Evolutionary conservation across 257 asterid genomes (phyloP).

Genomic region (Haberlea rhodopensis): DNA sequence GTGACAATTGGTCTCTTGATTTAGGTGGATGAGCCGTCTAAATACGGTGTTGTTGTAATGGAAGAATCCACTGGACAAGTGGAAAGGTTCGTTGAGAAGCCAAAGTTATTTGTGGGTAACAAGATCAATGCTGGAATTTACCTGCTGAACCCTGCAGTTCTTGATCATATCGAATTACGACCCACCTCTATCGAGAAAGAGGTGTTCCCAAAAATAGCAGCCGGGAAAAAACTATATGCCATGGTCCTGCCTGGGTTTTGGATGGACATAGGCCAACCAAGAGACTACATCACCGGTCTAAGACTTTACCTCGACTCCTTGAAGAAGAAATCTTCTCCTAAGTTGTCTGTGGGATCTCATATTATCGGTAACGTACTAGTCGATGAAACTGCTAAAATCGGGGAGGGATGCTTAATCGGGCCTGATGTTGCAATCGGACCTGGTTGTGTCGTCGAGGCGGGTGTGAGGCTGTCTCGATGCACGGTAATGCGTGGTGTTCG

Average conservation of each 20-base stretch:
- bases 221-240: conserved; percentile 61
- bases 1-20: conserved; percentile 11
- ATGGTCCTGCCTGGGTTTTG: conserved; percentile 89
- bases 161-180: conserved; percentile 64
- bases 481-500: conserved; percentile 86
- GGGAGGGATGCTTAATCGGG: conserved; percentile 85
- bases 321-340: conserved; percentile 56
- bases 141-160: conserved; percentile 73
- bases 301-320: conserved; percentile 70
- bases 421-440: conserved; percentile 92
- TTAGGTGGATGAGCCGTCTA: conserved; percentile 93
- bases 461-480: conserved; percentile 89
- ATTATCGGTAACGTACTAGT: conserved; percentile 73
- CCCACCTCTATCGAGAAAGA: conserved; percentile 94
- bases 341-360: conserved; percentile 57
- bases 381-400: conserved; percentile 71
- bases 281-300: conserved; percentile 79
- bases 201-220: conserved; percentile 73
- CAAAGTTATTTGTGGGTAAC: conserved; percentile 81
- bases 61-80: conserved; percentile 76
- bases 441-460: conserved; percentile 73
- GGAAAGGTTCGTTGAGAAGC: conserved; percentile 93
- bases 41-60: conserved; percentile 83
- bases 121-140: conserved; percentile 92
- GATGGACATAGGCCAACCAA: conserved; percentile 98